Evolutionary conservation across 2,329 filamentous ascomycete genomes (phyloP), one percentile per base, ranked within the genome.

Genomic region (Zymoseptoria pseudotritici): DNA sequence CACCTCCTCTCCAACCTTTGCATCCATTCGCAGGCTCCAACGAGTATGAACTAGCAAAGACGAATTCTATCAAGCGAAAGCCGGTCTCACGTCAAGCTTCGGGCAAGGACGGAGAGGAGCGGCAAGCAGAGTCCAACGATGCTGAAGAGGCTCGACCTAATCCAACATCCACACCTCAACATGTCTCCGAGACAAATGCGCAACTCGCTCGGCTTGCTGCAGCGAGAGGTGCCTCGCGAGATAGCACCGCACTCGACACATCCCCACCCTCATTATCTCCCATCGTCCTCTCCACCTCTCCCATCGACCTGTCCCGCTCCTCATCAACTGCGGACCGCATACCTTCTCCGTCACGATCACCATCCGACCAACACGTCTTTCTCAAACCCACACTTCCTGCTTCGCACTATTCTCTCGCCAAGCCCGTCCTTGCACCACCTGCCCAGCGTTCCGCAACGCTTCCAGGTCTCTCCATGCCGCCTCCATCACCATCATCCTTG

Each of bases 401-500:
- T 46, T 24, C 53, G 6, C 50, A 56, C 46, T 59, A 59, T 11
- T 61, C 60, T 22, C 57, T 61, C 4, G 59, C 65, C 22, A 60
- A 63, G 49, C 54, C 53, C 54, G 21, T 56, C 11, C 55, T 50
- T 8, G 31, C 57, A 17, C 20, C 60, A 8, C 50, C 52, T 26
- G 6, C 52, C 5, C 52, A 22, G 8, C 20, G 22, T 26, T 53
- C 52, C 22, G 22, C 55, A n/a, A 60, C 55, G 10, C 56, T 31
- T 24, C 63, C 65, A n/a, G 22, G 46, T 13, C 59, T 64, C 56
- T 73, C 72, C 61, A 67, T 68, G 54, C 72, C 71, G 57, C 71
- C 71, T 17, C 66, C 68, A 22, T 70, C 67, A 69, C 67, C 70
- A 17, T 70, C 71, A 3, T 73, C 71, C n/a, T 66, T 68, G n/a